These are phyloP conservation scores for Sphenostylis stenocarpa DNA, from an alignment of 306 rosid genomes.

Conservation along the genomic window DNA sequence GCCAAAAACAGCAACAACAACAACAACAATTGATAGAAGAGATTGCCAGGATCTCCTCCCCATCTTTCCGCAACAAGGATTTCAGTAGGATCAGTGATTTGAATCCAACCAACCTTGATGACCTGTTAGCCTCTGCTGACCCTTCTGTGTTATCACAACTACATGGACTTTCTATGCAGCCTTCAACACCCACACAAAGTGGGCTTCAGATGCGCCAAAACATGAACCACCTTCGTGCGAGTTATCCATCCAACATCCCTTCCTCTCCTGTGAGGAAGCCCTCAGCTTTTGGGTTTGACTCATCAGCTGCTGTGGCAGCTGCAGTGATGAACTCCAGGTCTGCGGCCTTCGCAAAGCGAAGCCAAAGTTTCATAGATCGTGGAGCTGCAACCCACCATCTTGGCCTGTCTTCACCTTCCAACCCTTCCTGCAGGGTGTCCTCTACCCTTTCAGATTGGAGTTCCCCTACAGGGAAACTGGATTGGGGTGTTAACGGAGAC, in stretches of 20 bases:
- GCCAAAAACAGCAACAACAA: conserved; percentile 64
- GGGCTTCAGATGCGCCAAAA: conserved; percentile 78
- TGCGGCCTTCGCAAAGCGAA: conserved; percentile 84
- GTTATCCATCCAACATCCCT: conserved; percentile 76
- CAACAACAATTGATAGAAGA: conserved; percentile 82
- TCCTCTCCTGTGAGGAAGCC: conserved; percentile 83
- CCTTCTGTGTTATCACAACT: conserved; percentile 62
- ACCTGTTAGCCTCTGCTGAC: conserved; percentile 72
- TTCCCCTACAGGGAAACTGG: conserved; percentile 81
- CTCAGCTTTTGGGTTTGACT: conserved; percentile 67
- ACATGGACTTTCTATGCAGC: conserved; percentile 59
- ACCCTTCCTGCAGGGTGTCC: conserved; percentile 57
- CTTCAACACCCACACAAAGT: conserved; percentile 62
- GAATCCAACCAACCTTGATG: conserved; percentile 87
- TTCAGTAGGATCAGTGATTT: conserved; percentile 65
- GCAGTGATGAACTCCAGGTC: conserved; percentile 97
- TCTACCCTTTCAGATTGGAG: conserved; percentile 76
- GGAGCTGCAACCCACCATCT: conserved; percentile 53
- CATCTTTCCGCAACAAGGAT: conserved; percentile 60
- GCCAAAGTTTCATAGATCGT: conserved; percentile 96
- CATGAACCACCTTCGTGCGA: conserved; percentile 89
- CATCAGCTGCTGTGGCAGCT: conserved; percentile 83
- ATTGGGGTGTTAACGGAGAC: conserved; percentile 90
- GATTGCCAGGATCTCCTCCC: conserved; percentile 88
- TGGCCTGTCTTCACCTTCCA: conserved; percentile 57